Base-by-base conservation (phyloP, 495 filamentous ascomycete species). In the Annulohypoxylon stygium region DNA sequence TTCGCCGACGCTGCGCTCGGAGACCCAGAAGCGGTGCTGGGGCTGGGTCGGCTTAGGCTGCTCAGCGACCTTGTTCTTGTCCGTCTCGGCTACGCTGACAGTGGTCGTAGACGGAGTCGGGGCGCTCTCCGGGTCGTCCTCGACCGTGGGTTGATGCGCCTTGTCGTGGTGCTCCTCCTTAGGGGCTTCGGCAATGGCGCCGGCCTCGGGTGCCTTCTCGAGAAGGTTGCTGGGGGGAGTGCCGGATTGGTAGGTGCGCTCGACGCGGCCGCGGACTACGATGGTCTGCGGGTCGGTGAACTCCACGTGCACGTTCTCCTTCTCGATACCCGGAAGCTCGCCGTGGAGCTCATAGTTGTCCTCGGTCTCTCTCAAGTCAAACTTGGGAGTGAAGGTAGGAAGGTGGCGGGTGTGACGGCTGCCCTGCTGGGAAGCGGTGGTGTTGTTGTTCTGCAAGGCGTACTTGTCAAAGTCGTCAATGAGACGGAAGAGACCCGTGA, bases 271-370 rank as follows among this genome's bases (percentile, higher is more conserved):
- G 61, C 86, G 86, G 78, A 97, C 87, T 55, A 89, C 85, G 4
- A 98, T 82, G 12, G 92, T 97, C 58, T 92, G 86, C 4, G 86
- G 81, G 77, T 97, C 95, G 57, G 88, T 89, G 86, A 97, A 97
- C 80, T 97, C 93, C 75, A 97, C 92, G 60, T 88, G 82, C 70
- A 97, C 81, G 75, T 97, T 85, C 65, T 91, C 88, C 76, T 93
- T 91, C 55, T 92, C 87, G 53, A 94, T 85, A 43, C 95, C 95
- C 0, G 95, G 93, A 0, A 97, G 87, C 80, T 97, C 95, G 74
- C 94, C 94, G 75, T 96, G 89, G 2, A 98, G 90, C 74, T 94
- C 87, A 80, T 95, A 98, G 73, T 78, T 78, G 12, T 89, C 76
- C 47, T 86, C 83, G 2, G 84, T 80, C 81, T 97, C 94, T 65